Conservation (phyloP, 331 rosid species). For the Prunus yedoensis region DNA sequence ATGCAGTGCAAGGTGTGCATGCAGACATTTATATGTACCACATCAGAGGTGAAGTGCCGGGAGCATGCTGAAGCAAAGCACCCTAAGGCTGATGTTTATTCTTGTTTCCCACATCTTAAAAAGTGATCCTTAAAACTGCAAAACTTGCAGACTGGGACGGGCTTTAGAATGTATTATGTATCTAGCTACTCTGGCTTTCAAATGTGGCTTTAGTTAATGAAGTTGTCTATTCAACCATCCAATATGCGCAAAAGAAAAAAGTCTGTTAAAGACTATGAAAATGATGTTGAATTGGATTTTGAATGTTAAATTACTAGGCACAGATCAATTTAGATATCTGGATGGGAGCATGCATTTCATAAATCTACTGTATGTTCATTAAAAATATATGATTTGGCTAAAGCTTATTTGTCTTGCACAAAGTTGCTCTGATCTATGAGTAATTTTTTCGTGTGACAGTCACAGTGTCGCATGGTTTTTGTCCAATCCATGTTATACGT, state of each 20-base stretch:
- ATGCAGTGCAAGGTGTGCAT: constrained; percentile 95
- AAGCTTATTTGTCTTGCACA: too few species aligned
- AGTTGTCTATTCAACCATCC: neutral
- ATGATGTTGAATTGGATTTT: too few species aligned
- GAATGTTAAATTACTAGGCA: too few species aligned
- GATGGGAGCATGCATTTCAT: neutral
- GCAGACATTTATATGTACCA: constrained; percentile 92
- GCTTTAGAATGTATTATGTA: constrained; percentile 7
- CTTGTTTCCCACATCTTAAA: constrained; percentile 74
- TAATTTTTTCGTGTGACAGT: too few species aligned
- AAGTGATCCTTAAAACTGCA: constrained; percentile 30
- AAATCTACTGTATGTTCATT: neutral
- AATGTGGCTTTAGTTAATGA: neutral
- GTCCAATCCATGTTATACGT: too few species aligned
- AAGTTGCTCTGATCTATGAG: too few species aligned
- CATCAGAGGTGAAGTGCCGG: constrained; percentile 86
- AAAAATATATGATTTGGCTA: too few species aligned
- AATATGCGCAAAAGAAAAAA: too few species aligned
- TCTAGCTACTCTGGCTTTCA: neutral
- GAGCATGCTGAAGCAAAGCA: constrained; percentile 89
- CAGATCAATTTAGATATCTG: too few species aligned
- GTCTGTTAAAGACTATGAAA: too few species aligned
- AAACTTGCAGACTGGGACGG: neutral
- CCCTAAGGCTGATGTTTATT: constrained; percentile 61
- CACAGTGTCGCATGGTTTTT: too few species aligned